Evolutionary conservation across 805 yeast species (phyloP).

Genomic region (Saccharomycopsis schoenii): DNA sequence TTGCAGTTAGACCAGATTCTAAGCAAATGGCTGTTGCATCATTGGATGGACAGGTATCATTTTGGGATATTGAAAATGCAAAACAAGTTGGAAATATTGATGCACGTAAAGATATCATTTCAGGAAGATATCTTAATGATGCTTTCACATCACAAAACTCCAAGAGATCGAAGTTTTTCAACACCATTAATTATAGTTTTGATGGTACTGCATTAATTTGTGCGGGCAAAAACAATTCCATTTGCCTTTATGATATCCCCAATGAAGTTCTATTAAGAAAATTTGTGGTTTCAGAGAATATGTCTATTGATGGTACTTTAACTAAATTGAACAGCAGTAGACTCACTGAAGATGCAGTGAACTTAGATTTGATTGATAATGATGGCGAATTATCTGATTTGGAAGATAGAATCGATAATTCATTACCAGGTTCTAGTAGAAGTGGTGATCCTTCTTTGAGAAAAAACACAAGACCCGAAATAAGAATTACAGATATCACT

Average conservation of each 20-base stretch:
- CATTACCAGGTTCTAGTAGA: constrained; percentile 80
- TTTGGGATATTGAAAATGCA: constrained; percentile 77
- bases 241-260: constrained; percentile 82
- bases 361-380: constrained; percentile 63
- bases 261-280: constrained; percentile 79
- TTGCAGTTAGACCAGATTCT: constrained; percentile 89
- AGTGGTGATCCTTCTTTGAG: constrained; percentile 73
- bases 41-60: constrained; percentile 74
- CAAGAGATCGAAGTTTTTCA: constrained; percentile 74
- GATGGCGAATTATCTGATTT: constrained; percentile 80
- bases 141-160: constrained; percentile 74
- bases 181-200: constrained; percentile 72
- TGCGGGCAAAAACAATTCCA: constrained; percentile 86
- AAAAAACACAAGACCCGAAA: constrained; percentile 57
- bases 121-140: constrained; percentile 78
- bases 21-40: constrained; percentile 82
- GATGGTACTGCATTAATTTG: constrained; percentile 86
- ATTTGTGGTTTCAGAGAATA: constrained; percentile 78
- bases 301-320: constrained; percentile 84
- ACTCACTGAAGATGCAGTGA: constrained; percentile 73
- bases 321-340: constrained; percentile 67
- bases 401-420: constrained; percentile 66
- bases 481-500: constrained; percentile 66
- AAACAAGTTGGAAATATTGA: constrained; percentile 77
- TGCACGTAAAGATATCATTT: constrained; percentile 74